Evolutionary conservation across 164 flowering plant species (phyloP).

Genomic region (Tetracentron sinense): DNA sequence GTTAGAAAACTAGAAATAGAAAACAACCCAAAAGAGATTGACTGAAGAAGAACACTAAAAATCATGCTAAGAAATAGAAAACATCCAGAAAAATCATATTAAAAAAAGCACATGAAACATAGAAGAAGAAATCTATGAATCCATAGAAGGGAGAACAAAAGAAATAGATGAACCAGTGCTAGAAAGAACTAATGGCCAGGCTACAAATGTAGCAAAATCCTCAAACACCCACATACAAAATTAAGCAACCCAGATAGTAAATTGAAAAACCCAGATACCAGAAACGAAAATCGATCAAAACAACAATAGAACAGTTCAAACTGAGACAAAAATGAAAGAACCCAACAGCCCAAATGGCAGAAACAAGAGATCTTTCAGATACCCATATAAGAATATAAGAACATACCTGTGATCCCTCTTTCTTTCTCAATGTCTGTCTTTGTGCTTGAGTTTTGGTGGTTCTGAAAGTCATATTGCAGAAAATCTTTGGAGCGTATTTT

Average conservation of each 20-base stretch:
- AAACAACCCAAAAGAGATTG: neutral
- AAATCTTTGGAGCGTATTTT: neutral
- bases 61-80: too few species aligned
- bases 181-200: neutral
- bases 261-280: neutral
- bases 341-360: neutral
- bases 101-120: too few species aligned
- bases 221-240: neutral
- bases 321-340: neutral
- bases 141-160: neutral
- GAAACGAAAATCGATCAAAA: neutral
- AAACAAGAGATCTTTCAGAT: neutral
- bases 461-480: neutral
- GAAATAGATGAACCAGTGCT: neutral
- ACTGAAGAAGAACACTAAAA: too few species aligned
- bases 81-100: neutral
- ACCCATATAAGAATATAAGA: neutral
- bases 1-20: neutral
- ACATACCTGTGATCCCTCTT: neutral
- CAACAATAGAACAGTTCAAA: neutral
- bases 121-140: neutral
- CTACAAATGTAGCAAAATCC: neutral
- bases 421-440: neutral
- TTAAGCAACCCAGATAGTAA: neutral
- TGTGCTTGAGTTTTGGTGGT: neutral